Conservation (phyloP, 352 stramenopile genomes). For the Phytophthora hibernalis region DNA sequence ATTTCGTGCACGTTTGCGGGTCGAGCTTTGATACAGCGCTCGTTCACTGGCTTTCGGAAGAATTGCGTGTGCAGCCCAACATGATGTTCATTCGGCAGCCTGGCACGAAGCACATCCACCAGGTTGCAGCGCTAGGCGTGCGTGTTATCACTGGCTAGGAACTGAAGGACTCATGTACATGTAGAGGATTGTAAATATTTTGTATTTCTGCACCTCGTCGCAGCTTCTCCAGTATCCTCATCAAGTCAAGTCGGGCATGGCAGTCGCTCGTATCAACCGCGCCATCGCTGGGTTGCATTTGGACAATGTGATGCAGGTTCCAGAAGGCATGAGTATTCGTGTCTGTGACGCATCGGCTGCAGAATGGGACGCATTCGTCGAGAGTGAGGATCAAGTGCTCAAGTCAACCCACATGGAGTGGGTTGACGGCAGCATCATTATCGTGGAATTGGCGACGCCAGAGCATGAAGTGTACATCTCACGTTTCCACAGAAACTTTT, state of each 20-base stretch:
- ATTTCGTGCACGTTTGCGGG: conserved; percentile 81
- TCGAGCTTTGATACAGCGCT: conserved; percentile 75
- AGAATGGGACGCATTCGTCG: conserved; percentile 3
- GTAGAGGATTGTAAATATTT: neutral
- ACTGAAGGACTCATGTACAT: too few relatives aligned
- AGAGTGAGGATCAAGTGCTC: conserved; percentile 3
- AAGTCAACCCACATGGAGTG: conserved; percentile 4
- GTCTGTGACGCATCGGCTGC: neutral
- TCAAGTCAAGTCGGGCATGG: neutral
- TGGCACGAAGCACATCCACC: conserved; percentile 89
- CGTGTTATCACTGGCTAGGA: conserved; percentile 86
- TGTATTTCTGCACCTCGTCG: neutral
- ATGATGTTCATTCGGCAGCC: conserved; percentile 96
- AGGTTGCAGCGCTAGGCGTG: conserved; percentile 86
- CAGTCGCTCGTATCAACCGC: neutral
- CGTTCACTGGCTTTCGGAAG: conserved; percentile 87
- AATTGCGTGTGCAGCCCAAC: conserved; percentile 84
- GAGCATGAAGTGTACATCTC: neutral
- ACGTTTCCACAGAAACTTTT: too few relatives aligned
- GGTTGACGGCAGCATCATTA: conserved; percentile 2
- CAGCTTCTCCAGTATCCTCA: too few relatives aligned
- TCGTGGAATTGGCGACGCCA: neutral
- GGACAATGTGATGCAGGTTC: neutral
- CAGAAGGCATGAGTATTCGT: too few relatives aligned
- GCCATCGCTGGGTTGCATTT: neutral